Evolutionary conservation across 495 filamentous ascomycete species (phyloP).

Genomic region (Penicillium turbatum): DNA sequence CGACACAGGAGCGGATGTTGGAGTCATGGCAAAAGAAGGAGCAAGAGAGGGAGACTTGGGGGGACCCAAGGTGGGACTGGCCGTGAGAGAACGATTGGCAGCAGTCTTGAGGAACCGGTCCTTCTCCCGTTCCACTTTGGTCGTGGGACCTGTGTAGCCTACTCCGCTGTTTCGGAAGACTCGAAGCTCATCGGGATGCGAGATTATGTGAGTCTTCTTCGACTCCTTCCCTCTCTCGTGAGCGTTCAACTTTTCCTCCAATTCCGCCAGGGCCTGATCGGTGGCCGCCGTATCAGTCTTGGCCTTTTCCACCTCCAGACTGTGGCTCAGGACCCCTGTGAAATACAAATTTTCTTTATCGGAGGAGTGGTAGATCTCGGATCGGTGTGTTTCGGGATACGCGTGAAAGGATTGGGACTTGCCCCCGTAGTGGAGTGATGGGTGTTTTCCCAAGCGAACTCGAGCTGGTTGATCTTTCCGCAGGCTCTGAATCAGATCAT

Average conservation of each 20-base stretch:
- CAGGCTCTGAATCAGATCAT: conserved; percentile 66
- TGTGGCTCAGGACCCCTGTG: conserved; percentile 52
- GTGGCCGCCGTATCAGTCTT: conserved; percentile 50
- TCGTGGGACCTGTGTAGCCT: conserved; percentile 25
- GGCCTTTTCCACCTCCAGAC: conserved; percentile 52
- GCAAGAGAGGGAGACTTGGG: conserved; percentile 38
- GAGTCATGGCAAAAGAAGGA: conserved; percentile 35
- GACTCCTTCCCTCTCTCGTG: conserved; percentile 51
- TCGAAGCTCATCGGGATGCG: conserved; percentile 35
- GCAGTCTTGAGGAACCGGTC: conserved; percentile 42
- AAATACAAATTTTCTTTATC: conserved; percentile 48
- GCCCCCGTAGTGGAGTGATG: conserved; percentile 50
- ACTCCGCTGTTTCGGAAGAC: conserved; percentile 24
- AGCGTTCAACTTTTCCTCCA: conserved; percentile 50
- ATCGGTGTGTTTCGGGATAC: conserved; percentile 43
- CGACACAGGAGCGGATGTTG: conserved; percentile 48
- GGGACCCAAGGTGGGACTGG: conserved; percentile 59
- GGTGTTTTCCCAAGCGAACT: conserved; percentile 43
- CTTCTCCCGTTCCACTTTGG: conserved; percentile 42
- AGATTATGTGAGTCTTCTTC: conserved; percentile 47
- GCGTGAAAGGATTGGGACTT: conserved; percentile 50
- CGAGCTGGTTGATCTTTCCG: conserved; percentile 57
- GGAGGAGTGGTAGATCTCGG: conserved; percentile 48
- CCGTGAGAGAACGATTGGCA: conserved; percentile 55
- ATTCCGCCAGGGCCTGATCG: conserved; percentile 51